Evolutionary conservation across 1,284 basidiomycete species (phyloP).

Genomic region (Ceratobasidium sp.): DNA sequence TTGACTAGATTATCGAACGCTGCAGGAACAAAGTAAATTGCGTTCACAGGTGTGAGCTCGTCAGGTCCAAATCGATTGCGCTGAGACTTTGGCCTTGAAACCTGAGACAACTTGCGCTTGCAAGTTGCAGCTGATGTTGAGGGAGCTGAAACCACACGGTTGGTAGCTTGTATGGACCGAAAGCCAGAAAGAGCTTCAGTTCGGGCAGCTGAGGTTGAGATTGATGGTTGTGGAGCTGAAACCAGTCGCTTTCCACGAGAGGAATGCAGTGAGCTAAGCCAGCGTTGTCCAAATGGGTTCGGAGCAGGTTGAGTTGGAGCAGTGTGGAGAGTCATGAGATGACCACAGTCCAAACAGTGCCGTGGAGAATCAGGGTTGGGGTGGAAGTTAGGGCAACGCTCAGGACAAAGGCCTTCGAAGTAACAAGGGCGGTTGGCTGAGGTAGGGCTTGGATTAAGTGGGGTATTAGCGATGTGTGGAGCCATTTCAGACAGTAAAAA

Average conservation of each 20-base stretch:
- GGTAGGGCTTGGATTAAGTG: background rate
- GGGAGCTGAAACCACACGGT: background rate
- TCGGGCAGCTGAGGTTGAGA: background rate
- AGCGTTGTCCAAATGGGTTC: background rate
- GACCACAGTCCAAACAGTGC: background rate
- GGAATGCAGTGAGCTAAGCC: background rate
- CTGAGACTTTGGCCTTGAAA: background rate
- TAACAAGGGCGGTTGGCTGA: background rate
- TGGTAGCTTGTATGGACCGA: background rate
- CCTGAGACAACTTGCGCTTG: constrained; percentile 3
- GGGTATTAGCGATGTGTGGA: background rate
- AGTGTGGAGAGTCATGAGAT: background rate
- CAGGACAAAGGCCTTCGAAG: background rate
- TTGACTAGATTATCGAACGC: background rate
- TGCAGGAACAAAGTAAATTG: background rate
- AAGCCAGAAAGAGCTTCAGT: background rate
- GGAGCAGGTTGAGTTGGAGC: background rate
- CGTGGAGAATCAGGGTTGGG: background rate
- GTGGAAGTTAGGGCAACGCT: background rate
- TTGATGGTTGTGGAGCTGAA: background rate
- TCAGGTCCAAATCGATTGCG: background rate
- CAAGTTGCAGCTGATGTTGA: background rate
- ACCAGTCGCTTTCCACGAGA: background rate
- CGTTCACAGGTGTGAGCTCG: background rate
- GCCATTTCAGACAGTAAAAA: background rate